A percentile compares a stretch with the other conserved stretches of the same genome.
Evolutionary conservation across 768 basidiomycete genomes (phyloP).

Genomic region (Filobasidium floriforme): DNA sequence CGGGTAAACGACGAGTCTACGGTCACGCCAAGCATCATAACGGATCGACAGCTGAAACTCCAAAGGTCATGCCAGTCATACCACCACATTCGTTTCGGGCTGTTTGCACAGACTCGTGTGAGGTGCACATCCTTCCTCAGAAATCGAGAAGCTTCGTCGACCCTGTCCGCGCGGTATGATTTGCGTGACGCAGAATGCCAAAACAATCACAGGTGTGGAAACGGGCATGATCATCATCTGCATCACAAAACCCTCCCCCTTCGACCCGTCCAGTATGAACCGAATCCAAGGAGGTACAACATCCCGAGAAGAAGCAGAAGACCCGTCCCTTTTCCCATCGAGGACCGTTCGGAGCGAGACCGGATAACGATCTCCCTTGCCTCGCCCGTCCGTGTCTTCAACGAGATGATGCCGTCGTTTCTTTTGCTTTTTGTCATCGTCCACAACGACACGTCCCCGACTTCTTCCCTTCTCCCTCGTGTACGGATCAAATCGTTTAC

Average conservation of each 20-base stretch:
- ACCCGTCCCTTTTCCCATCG: background rate
- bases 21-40: background rate
- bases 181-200: no score
- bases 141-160: no score
- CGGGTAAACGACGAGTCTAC: background rate
- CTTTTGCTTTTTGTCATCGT: background rate
- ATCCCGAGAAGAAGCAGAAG: slow-evolving; percentile 4
- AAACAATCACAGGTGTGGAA: background rate
- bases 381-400: background rate
- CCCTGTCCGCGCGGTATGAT: no score
- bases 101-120: no score
- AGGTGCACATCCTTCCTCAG: no score
- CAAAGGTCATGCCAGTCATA: background rate
- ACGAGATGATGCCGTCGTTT: background rate
- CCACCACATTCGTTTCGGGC: no score
- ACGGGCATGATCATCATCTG: slow-evolving; percentile 8
- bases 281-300: slow-evolving; percentile 4
- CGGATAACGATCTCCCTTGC: background rate
- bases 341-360: background rate
- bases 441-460: background rate
- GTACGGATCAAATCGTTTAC: slow-evolving; percentile 27
- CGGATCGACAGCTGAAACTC: background rate
- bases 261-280: background rate
- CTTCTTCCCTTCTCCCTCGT: slow-evolving; percentile 1
- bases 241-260: background rate